Evolutionary conservation across 164 flowering plant species (phyloP), one percentile per base, ranked within the genome.

Genomic region (Vitis rupestris): DNA sequence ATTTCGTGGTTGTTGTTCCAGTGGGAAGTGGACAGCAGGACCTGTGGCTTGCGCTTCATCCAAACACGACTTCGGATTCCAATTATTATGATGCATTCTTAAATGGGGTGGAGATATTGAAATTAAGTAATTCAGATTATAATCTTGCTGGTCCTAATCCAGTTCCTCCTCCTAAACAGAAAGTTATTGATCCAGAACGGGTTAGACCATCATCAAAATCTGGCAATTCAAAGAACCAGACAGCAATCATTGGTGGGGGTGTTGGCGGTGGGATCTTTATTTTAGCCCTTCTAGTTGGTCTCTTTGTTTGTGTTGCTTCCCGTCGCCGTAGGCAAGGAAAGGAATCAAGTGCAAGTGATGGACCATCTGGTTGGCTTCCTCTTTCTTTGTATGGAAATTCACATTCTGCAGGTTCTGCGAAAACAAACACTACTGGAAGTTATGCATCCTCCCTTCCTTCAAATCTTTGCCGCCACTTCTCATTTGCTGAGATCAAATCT

Each of bases 321-420:
- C 87, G 87, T 47, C 80, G 82, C 17, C 76, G 83, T 10, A 77
- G 63, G 77, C 76, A 68, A 23, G 73, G 82, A 60, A 88, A 85
- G 77, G 85, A 79, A 56, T 76, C 87, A 2, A 83, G 78, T 70
- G 37, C 89, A 31, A 83, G 87, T 64, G 92, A 90, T 73, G 93
- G 89, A 14, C 87, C 86, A 66, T 85, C 93, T 11, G 89, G 86
- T 0, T 91, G 97, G 97, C 93, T 88, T 51, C 94, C 94, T 37
- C 81, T 90, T 50, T 85, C 94, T 15, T 71, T 88, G 2, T 90
- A 90, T 76, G 92, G 94, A 63, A 90, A 88, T 72, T 90, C 92
- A 47, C 92, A 88, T 65, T 81, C 94, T 61, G 83, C 89, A 3
- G 87, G 87, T 9, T 90, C 94, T n/a, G 87, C 82, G 50, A 88